Conservation (phyloP, 345 rosid species). For the Corchorus olitorius region DNA sequence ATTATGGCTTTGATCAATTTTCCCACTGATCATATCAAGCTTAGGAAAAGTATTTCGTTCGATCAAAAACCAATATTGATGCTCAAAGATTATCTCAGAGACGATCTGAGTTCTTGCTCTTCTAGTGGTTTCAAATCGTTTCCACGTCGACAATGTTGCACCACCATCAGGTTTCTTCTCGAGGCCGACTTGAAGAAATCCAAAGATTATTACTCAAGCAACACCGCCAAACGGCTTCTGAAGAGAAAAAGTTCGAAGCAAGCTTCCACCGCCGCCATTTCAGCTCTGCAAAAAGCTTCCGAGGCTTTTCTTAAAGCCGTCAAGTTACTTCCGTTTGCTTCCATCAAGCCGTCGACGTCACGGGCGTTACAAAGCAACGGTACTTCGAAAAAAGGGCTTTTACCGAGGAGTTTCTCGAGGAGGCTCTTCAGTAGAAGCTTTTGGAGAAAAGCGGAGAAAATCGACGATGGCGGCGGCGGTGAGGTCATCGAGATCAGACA, state of each 20-base stretch:
- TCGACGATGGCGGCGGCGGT: neutral
- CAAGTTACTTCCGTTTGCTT: slow-evolving; percentile 56
- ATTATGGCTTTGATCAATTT: slow-evolving; percentile 33
- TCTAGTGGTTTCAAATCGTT: slow-evolving; percentile 88
- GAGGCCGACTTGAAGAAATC: slow-evolving; percentile 62
- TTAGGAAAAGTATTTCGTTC: slow-evolving; percentile 12
- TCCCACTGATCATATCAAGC: slow-evolving; percentile 19
- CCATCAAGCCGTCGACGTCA: slow-evolving; percentile 37
- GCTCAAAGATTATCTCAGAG: slow-evolving; percentile 77
- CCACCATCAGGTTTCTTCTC: slow-evolving; percentile 65
- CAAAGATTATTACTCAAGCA: slow-evolving; percentile 22
- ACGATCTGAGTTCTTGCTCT: slow-evolving; percentile 85
- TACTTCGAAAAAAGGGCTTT: slow-evolving; percentile 19
- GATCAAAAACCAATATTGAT: slow-evolving; percentile 43
- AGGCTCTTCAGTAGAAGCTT: slow-evolving; percentile 49
- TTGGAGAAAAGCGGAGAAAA: slow-evolving; percentile 43
- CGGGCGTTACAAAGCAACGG: slow-evolving; percentile 15
- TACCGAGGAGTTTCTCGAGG: slow-evolving; percentile 54
- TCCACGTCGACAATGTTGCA: slow-evolving; percentile 71
- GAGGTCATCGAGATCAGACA: slow-evolving; percentile 34
- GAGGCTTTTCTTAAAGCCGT: slow-evolving; percentile 61
- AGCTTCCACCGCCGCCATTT: slow-evolving; percentile 14
- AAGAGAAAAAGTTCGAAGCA: slow-evolving; percentile 30
- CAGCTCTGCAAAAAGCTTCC: slow-evolving; percentile 67
- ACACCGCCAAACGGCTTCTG: slow-evolving; percentile 23